Conservation (phyloP, 1,284 basidiomycete species). For the Gomphus sp. region DNA sequence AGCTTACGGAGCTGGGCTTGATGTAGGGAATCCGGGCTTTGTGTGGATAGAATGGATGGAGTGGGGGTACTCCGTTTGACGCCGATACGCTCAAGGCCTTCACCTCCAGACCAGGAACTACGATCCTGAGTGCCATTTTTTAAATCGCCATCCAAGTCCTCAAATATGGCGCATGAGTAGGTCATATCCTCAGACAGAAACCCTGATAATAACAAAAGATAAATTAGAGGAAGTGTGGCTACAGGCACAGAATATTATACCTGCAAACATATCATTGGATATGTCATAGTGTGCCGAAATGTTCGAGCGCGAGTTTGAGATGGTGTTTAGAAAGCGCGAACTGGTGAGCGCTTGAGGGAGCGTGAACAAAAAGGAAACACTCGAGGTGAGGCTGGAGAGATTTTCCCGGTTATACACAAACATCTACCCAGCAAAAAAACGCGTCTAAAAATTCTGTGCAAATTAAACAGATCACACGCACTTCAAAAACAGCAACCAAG, state of each 20-base stretch:
- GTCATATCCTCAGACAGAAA: too few relatives aligned
- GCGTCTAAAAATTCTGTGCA: not conserved
- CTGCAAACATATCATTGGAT: slow-evolving; percentile 31
- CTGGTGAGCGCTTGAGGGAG: slow-evolving; percentile 46
- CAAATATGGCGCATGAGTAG: too few relatives aligned
- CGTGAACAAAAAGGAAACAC: slow-evolving; percentile 42
- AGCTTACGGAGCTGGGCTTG: slow-evolving; percentile 77
- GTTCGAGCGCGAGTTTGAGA: slow-evolving; percentile 17
- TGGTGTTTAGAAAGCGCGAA: slow-evolving; percentile 8
- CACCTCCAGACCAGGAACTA: slow-evolving; percentile 25
- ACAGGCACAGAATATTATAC: slow-evolving; percentile 19
- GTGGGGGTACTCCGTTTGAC: not conserved
- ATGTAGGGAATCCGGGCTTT: slow-evolving; percentile 74
- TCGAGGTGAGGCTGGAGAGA: slow-evolving; percentile 28
- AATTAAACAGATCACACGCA: slow-evolving; percentile 27
- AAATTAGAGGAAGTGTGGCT: not conserved
- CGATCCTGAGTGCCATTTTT: slow-evolving; percentile 12
- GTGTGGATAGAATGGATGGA: too few relatives aligned
- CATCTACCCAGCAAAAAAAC: slow-evolving; percentile 30
- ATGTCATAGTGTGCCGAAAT: slow-evolving; percentile 34
- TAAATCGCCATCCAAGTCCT: slow-evolving; percentile 52
- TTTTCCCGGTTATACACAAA: slow-evolving; percentile 55
- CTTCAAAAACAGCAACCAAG: slow-evolving; percentile 71
- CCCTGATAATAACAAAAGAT: not conserved
- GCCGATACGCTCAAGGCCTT: slow-evolving; percentile 4